Evolutionary conservation across 2,329 filamentous ascomycete species (phyloP), one percentile per base, ranked within the genome.

Genomic region (Thelonectria olida): DNA sequence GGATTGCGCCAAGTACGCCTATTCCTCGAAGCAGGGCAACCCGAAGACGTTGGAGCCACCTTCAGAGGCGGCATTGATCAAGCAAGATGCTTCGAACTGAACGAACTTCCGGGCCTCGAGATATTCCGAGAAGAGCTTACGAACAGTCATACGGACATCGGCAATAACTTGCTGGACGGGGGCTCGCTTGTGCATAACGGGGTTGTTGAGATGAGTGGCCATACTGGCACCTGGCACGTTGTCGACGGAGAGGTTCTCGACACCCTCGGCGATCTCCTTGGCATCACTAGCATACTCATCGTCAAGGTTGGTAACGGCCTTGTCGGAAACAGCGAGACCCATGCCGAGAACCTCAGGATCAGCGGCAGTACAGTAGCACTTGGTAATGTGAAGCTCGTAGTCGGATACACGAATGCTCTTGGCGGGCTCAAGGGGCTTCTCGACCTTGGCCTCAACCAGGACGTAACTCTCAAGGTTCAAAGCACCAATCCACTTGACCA

Each of bases 21-120:
- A 87, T 73, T 90, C 88, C 68, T 91, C 92, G 77, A 98, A 98
- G 80, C 98, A 98, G 42, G 90, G 89, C 69, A 98, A 83, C 70
- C 90, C 85, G 78, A 99, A 98, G 39, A 98, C 95, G 75, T 95
- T 96, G 68, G 89, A 89, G 67, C 96, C 96, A 72, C 96, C 95
- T 80, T 99, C 96, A 4, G 93, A 96, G 5, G 96, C 92, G 13
- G 95, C 91, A 50, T 91, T 94, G 56, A 97, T 92, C 42, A 99
- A 84, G 76, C 93, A 95, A 9, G 96, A 93, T 2, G 94, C 92
- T 76, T 97, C 92, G 73, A 97, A 93, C 76, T 92, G 88, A 66
- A 90, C 88, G 77, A 97, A 97, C 54, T 88, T 87, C 61, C 86
- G 86, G 66, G 86, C 83, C 62, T 90, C 84, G 68, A 97, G 89